Evolutionary conservation across 164 flowering plant genomes (phyloP).

Genomic region (Chimonanthus salicifolius): DNA sequence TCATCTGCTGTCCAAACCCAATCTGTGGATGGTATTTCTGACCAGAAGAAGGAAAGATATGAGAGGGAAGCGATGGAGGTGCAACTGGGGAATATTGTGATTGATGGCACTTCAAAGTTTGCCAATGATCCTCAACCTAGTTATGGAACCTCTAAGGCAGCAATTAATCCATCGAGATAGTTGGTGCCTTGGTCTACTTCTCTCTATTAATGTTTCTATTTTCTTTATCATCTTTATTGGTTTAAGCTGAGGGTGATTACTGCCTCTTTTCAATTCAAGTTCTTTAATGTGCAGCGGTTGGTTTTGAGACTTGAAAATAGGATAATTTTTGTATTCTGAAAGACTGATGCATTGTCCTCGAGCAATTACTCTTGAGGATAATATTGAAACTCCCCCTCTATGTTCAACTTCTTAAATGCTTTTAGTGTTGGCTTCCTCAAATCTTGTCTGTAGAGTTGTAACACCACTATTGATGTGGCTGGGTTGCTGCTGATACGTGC

Average conservation of each 20-base stretch:
- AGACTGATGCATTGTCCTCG: neutral
- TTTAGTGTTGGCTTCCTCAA: neutral
- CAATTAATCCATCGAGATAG: neutral
- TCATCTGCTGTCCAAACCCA: conserved; percentile 26
- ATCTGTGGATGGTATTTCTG: conserved; percentile 13
- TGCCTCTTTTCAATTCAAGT: neutral
- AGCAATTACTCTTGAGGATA: neutral
- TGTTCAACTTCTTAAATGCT: neutral
- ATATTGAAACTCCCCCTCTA: neutral
- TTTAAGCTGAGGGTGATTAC: neutral
- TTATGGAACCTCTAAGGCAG: neutral
- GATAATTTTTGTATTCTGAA: neutral
- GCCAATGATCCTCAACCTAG: conserved; percentile 28
- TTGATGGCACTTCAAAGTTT: conserved; percentile 37
- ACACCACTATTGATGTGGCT: neutral
- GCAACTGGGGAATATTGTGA: conserved; percentile 68
- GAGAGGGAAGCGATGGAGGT: conserved; percentile 78
- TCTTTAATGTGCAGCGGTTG: neutral
- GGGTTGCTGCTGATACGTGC: neutral
- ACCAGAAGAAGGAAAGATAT: conserved; percentile 40
- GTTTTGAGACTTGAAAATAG: too few relatives aligned
- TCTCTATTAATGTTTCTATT: neutral
- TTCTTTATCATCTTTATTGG: neutral
- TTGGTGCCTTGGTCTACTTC: neutral
- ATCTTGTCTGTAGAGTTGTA: neutral